Conservation (phyloP, 306 rosid genomes). For the Citrullus amarus region DNA sequence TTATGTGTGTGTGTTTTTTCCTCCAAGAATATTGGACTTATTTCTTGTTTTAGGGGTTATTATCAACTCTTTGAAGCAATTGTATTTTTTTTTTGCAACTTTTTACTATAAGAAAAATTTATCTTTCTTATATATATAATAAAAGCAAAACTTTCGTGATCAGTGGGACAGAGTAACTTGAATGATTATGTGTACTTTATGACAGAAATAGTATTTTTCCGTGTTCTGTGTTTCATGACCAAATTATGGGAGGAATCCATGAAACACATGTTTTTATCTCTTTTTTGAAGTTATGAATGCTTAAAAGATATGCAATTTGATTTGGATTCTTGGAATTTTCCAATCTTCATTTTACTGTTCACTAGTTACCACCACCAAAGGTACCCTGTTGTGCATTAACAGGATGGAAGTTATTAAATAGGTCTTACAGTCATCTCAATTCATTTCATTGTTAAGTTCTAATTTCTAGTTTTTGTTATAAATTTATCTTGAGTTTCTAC, state of each 20-base stretch:
- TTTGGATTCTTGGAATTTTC: not conserved
- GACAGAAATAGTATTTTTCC: not conserved
- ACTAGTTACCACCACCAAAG: not conserved
- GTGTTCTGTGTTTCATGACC: not conserved
- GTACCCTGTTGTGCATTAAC: not conserved
- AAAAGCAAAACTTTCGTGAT: not conserved
- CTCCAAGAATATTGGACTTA: not conserved
- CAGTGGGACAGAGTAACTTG: not conserved
- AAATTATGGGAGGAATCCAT: not conserved
- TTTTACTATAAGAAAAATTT: not conserved
- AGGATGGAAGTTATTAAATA: not conserved
- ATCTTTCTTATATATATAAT: not conserved
- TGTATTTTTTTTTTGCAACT: not conserved
- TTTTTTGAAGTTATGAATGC: not conserved
- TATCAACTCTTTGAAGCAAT: not conserved
- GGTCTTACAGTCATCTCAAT: not conserved
- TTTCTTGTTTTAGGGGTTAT: not conserved
- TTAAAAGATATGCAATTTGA: not conserved
- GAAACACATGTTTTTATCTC: not conserved
- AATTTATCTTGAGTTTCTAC: not conserved
- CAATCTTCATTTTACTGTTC: not conserved
- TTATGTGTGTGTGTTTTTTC: not conserved
- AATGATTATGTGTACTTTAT: not conserved
- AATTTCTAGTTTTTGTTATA: not conserved
- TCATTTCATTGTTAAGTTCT: not conserved